These are phyloP conservation scores for Erodium maritimum DNA, from an alignment of 345 rosid genomes.

Conservation along the genomic window DNA sequence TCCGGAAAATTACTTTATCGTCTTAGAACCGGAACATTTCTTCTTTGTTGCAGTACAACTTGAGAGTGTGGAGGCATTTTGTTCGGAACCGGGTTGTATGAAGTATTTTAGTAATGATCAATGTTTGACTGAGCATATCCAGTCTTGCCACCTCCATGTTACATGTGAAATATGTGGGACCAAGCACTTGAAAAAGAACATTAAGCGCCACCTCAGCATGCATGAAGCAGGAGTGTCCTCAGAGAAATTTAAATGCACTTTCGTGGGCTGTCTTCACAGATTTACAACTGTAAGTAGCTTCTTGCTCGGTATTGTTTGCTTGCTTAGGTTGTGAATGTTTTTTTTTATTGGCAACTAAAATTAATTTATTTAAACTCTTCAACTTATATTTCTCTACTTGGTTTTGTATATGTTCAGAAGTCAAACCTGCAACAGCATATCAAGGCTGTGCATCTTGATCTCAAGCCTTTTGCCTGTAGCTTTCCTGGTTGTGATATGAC, in stretches of 20 bases:
- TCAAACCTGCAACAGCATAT: constrained; percentile 62
- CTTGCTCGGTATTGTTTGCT: neutral
- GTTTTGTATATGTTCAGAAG: constrained; percentile 26
- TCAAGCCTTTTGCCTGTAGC: constrained; percentile 42
- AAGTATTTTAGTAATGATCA: constrained; percentile 57
- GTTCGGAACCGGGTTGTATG: constrained; percentile 56
- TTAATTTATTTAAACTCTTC: too few relatives aligned
- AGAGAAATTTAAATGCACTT: constrained; percentile 38
- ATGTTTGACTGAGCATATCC: constrained; percentile 56
- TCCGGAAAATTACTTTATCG: neutral
- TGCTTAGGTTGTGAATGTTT: neutral
- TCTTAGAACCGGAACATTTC: neutral
- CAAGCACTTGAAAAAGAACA: constrained; percentile 59
- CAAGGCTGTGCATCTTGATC: constrained; percentile 56
- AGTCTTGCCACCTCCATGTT: constrained; percentile 48
- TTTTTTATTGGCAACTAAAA: neutral
- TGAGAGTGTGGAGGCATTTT: constrained; percentile 58
- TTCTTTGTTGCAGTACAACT: constrained; percentile 43
- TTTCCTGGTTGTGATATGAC: constrained; percentile 52
- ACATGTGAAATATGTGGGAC: constrained; percentile 57
- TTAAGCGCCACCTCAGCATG: constrained; percentile 57
- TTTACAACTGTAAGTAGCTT: constrained; percentile 49
- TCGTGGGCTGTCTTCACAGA: constrained; percentile 41
- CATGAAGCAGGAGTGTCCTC: constrained; percentile 32
- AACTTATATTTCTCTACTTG: neutral